A percentile compares a stretch with the other conserved stretches of the same genome.
Evolutionary conservation across 2,329 filamentous ascomycete genomes (phyloP).

Genomic region (Colletotrichum filicis): DNA sequence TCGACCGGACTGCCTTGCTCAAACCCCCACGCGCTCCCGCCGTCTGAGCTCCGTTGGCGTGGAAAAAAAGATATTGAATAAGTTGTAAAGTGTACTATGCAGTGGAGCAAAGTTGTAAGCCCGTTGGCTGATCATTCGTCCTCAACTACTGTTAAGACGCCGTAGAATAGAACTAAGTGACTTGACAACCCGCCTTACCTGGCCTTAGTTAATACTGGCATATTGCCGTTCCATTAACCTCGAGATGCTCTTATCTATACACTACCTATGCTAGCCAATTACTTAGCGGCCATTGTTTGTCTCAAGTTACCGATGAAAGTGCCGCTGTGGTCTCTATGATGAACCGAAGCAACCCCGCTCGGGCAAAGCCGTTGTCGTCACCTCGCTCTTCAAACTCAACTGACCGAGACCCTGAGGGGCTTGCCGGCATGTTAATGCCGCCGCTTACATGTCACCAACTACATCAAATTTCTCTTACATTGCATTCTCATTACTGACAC

Average conservation of each 20-base stretch:
- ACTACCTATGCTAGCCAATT: too few relatives aligned
- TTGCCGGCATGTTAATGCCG: conserved; percentile 4
- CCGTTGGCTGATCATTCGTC: too few relatives aligned
- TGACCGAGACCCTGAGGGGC: not conserved
- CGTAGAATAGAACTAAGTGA: too few relatives aligned
- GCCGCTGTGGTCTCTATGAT: not conserved
- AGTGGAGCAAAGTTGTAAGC: not conserved
- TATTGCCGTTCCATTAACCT: too few relatives aligned
- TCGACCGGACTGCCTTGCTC: not conserved
- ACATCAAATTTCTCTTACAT: not conserved
- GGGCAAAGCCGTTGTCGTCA: conserved; percentile 1
- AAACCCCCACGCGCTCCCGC: not conserved
- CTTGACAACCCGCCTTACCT: too few relatives aligned
- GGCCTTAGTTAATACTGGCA: too few relatives aligned
- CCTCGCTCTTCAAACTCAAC: not conserved
- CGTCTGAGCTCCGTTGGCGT: not conserved
- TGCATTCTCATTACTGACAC: not conserved
- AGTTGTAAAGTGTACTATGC: too few relatives aligned
- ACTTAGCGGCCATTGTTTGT: too few relatives aligned
- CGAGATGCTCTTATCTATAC: too few relatives aligned
- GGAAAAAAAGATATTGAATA: not conserved
- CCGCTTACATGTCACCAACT: conserved; percentile 6
- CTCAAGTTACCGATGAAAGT: not conserved
- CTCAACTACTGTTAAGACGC: too few relatives aligned
- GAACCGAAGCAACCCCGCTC: conserved; percentile 1